Base-by-base conservation (phyloP, 331 rosid genomes). In the Quercus tomentella region DNA sequence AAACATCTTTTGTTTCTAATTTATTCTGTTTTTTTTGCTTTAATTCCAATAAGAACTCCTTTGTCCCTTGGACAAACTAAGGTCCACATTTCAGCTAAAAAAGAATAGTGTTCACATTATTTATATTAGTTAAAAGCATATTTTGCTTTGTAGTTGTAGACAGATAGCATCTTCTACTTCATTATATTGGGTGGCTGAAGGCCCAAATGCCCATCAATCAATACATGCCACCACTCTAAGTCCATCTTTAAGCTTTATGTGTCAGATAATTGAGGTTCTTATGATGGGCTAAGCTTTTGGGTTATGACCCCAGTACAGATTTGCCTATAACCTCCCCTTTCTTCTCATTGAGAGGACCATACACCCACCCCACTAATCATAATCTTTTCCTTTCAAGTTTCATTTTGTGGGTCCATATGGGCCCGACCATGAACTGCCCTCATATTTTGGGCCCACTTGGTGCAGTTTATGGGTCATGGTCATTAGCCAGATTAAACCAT, bases 331-430 rank as follows among this genome's bases (percentile, higher is more conserved):
- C 28, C 18, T 11, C 1, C 4, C 22, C 76, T 56, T 56, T 26
- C 43, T 56, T 45, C 49, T 60, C 26, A 17, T 51, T 77, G 79
- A 82, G 82, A 72, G 22, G 75, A 77, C 76, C 25, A 66, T 8
- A 60, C 86, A 82, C 63, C 79, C 75, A 82, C 82, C 76, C 76
- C 72, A 65, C 78, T 70, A 73, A 43, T 77, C 28, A 77, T 82
- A 41, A 18, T 28, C 2, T 30, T 31, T 25, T 2, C 73, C 20
- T 9, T 21, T 1, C 23, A 30, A 60, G 67, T 63, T 63, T 35
- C 52, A 20, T 35, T 30, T 49, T 11, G 67, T 54, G 67, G 65
- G 74, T 62, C 74, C 73, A 21, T 3, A 16, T 11, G 11, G 58
- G 56, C 43, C 71, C n/a, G 70, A 63, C 70, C 72, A 67, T 9